Evolutionary conservation across 2,329 filamentous ascomycete species (phyloP).

Genomic region (Claviceps africana): DNA sequence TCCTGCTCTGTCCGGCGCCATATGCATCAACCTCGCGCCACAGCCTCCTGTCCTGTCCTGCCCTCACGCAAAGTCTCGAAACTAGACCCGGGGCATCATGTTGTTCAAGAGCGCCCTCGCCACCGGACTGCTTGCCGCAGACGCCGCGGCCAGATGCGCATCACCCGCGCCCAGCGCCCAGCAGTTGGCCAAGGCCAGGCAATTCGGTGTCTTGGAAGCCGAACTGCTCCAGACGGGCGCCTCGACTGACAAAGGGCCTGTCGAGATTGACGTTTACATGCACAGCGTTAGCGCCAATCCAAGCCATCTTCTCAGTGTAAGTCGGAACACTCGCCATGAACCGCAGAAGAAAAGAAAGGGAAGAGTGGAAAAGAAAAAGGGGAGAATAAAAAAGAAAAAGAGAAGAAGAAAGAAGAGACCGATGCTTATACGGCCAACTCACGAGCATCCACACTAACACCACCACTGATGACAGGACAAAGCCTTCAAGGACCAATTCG

Average conservation of each 20-base stretch:
- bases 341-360: no score
- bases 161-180: background rate
- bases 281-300: background rate
- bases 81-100: background rate
- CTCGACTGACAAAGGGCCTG: background rate
- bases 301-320: background rate
- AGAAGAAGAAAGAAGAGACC: background rate
- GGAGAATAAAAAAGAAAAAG: background rate
- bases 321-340: background rate
- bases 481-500: background rate
- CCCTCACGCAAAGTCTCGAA: no score
- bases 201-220: background rate
- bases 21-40: no score
- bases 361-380: background rate
- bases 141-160: background rate
- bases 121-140: background rate
- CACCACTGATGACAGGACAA: background rate
- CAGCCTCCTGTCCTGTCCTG: no score
- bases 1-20: no score
- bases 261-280: background rate
- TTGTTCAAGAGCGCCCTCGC: background rate
- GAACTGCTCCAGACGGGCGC: background rate
- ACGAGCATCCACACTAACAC: no score
- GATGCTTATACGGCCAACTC: background rate
- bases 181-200: background rate